Evolutionary conservation across 208 protist species (phyloP).

Genomic region (Endotrypanum monterogeii): DNA sequence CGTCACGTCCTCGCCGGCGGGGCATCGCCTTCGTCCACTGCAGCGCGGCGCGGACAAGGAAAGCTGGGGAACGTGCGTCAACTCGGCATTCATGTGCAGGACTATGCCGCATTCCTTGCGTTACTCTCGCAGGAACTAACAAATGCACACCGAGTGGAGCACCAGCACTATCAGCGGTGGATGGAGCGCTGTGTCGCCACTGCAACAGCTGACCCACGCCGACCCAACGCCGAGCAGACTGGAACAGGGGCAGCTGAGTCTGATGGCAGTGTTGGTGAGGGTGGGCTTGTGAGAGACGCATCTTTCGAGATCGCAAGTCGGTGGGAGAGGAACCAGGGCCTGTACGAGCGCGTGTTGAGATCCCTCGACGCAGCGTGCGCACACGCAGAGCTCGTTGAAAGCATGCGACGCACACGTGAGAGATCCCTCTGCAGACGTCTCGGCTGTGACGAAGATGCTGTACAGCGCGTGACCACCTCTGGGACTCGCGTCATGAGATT

Average conservation of each 20-base stretch:
- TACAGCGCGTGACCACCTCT: not conserved
- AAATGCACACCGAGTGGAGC: conserved; percentile 17
- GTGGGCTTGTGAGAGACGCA: not conserved
- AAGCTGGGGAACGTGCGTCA: conserved; percentile 37
- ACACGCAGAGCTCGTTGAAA: conserved; percentile 1
- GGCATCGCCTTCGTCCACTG: not conserved
- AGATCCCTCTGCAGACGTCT: not conserved
- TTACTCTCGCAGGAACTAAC: conserved; percentile 42
- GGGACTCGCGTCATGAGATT: not conserved
- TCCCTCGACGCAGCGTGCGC: conserved; percentile 21
- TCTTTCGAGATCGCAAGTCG: conserved; percentile 1
- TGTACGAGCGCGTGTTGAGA: conserved; percentile 40
- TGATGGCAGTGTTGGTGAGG: not conserved
- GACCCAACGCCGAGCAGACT: not conserved
- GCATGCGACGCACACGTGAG: conserved; percentile 16
- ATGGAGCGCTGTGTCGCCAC: not conserved
- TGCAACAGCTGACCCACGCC: not conserved
- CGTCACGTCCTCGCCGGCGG: conserved; percentile 12
- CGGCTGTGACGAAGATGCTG: not conserved
- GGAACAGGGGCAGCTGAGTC: not conserved
- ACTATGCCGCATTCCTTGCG: conserved; percentile 53
- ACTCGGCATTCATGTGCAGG: conserved; percentile 82
- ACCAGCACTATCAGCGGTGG: not conserved
- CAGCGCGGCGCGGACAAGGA: not conserved
- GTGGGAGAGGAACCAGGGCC: conserved; percentile 19